Evolutionary conservation across 2,329 filamentous ascomycete species (phyloP).

Genomic region (Sporothrix pallida): DNA sequence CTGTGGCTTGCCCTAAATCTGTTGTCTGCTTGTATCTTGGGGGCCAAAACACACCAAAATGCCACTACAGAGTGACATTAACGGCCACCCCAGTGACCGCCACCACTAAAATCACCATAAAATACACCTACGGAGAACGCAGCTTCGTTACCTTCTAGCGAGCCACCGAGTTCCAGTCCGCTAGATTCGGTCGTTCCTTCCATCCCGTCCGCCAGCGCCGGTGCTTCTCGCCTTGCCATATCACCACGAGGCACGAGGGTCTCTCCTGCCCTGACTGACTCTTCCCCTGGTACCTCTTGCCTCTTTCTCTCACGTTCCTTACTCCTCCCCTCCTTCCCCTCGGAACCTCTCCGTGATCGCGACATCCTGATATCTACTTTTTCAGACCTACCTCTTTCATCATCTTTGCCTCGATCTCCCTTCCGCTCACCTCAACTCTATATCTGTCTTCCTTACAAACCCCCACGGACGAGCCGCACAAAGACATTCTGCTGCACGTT

Average conservation of each 20-base stretch:
- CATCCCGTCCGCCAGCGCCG: constrained; percentile 3
- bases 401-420: neutral
- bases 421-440: neutral
- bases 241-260: constrained; percentile 20
- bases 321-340: neutral
- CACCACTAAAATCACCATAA: too few species aligned
- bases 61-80: neutral
- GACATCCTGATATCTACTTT: neutral
- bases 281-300: constrained; percentile 2
- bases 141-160: neutral
- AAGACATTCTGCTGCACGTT: constrained; percentile 25
- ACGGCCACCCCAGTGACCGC: neutral
- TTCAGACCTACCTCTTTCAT: neutral
- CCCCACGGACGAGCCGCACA: constrained; percentile 17
- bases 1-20: neutral
- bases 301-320: constrained; percentile 13
- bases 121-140: neutral
- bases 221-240: constrained; percentile 20
- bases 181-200: constrained; percentile 14
- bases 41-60: neutral
- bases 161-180: neutral
- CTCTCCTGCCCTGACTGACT: constrained; percentile 1
- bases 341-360: neutral
- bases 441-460: neutral
- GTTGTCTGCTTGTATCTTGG: neutral